A percentile compares a stretch with the other conserved stretches of the same genome.
Evolutionary conservation across 2,329 filamentous ascomycete genomes (phyloP).

Genomic region (Penicillium palitans): DNA sequence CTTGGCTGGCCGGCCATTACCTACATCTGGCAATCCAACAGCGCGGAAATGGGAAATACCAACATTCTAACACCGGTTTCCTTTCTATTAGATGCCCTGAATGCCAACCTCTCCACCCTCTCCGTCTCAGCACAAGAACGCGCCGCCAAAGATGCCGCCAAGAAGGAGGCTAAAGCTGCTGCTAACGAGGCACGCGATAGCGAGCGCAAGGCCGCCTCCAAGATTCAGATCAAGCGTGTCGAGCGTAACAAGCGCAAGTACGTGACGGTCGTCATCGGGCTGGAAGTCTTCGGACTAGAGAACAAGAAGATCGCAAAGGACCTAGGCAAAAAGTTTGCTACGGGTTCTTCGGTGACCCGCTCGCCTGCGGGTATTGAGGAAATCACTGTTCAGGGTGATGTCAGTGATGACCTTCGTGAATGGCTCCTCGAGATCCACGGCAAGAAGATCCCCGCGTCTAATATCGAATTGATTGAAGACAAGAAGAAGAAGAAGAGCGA

Average conservation of each 20-base stretch:
- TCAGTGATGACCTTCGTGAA: conserved; percentile 91
- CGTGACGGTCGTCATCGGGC: conserved; percentile 85
- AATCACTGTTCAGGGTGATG: conserved; percentile 96
- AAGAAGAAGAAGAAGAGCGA: conserved; percentile 79
- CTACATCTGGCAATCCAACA: neutral
- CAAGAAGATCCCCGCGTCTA: conserved; percentile 86
- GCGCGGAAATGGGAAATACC: neutral
- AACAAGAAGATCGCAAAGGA: conserved; percentile 97
- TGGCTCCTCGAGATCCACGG: conserved; percentile 82
- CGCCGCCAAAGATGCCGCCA: conserved; percentile 91
- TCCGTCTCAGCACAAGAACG: conserved; percentile 91
- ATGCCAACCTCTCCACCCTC: conserved; percentile 79
- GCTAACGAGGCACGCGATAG: conserved; percentile 80
- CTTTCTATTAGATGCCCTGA: conserved; percentile 65
- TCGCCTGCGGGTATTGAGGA: conserved; percentile 83
- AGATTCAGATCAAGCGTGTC: conserved; percentile 90
- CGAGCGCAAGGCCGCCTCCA: conserved; percentile 77
- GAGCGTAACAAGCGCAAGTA: conserved; percentile 98
- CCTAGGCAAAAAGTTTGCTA: conserved; percentile 97
- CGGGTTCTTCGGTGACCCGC: conserved; percentile 89
- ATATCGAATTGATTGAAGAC: conserved; percentile 91
- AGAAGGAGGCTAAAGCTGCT: conserved; percentile 94
- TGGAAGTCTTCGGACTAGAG: conserved; percentile 88
- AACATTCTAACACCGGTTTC: neutral
- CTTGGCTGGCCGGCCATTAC: neutral